Evolutionary conservation across 2,329 filamentous ascomycete species (phyloP).

Genomic region (Scedosporium minutisporum): DNA sequence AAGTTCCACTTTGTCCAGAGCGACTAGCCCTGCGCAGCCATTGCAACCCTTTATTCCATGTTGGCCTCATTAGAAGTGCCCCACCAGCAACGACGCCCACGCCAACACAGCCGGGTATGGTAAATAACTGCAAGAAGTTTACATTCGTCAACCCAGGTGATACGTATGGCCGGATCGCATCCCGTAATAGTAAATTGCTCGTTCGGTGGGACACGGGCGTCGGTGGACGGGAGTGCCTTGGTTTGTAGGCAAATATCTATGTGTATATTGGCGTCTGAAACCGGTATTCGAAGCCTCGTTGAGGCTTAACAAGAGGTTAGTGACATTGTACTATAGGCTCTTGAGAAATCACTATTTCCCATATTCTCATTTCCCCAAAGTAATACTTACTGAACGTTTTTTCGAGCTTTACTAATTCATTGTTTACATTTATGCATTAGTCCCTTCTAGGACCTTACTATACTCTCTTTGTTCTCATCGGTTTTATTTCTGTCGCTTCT

Average conservation of each 20-base stretch:
- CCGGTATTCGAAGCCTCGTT: too few relatives aligned
- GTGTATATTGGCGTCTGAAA: conserved; percentile 7
- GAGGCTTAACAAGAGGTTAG: too few relatives aligned
- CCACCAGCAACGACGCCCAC: background rate
- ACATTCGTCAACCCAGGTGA: background rate
- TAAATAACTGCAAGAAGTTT: background rate
- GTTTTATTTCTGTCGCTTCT: too few relatives aligned
- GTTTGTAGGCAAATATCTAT: conserved; percentile 7
- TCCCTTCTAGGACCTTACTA: too few relatives aligned
- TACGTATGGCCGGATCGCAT: background rate
- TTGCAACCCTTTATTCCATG: background rate
- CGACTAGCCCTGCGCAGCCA: background rate
- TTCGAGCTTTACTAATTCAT: too few relatives aligned
- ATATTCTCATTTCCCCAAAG: too few relatives aligned
- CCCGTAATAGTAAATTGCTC: background rate
- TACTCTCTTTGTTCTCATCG: too few relatives aligned
- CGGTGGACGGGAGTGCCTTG: conserved; percentile 5
- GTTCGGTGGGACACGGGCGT: background rate
- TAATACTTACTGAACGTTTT: too few relatives aligned
- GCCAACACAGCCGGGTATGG: background rate
- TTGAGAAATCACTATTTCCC: too few relatives aligned
- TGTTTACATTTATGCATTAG: too few relatives aligned
- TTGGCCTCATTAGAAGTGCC: background rate
- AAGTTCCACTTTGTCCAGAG: conserved; percentile 6
- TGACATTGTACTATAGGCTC: too few relatives aligned